These are phyloP conservation scores for Ustilago bromivora DNA, from an alignment of 1,284 basidiomycete species.

Conservation along the genomic window DNA sequence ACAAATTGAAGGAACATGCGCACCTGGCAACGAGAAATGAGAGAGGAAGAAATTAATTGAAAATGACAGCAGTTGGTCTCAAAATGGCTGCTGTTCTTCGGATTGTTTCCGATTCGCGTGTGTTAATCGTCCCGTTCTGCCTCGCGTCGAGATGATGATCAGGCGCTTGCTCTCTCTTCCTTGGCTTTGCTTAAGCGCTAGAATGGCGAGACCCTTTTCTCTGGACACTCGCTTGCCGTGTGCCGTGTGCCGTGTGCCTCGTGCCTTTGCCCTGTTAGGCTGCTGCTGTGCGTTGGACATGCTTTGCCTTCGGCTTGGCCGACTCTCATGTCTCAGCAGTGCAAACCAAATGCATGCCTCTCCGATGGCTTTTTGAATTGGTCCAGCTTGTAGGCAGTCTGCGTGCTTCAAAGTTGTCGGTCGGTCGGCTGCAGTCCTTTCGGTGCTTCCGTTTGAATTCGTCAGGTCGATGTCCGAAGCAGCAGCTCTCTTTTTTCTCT, in stretches of 20 bases:
- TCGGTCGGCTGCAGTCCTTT: constrained; percentile 11
- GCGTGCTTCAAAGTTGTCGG: background rate
- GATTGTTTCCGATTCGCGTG: constrained; percentile 5
- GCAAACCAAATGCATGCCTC: constrained; percentile 16
- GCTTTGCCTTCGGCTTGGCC: constrained; percentile 4
- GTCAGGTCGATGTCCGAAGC: constrained; percentile 14
- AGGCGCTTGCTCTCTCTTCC: no score
- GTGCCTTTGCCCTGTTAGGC: background rate
- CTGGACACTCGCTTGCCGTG: background rate
- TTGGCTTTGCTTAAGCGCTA: constrained; percentile 7
- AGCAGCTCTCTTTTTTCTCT: background rate
- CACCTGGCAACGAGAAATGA: background rate
- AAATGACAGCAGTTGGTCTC: constrained; percentile 7
- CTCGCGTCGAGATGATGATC: background rate
- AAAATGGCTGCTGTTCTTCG: constrained; percentile 2
- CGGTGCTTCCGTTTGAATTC: background rate
- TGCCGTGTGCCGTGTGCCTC: background rate
- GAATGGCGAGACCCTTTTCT: constrained; percentile 1
- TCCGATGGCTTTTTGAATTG: constrained; percentile 6
- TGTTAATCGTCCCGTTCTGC: background rate
- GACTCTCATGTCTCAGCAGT: background rate
- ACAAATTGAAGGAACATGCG: background rate
- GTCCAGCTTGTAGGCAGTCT: background rate
- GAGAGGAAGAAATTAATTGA: background rate
- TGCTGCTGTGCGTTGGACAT: constrained; percentile 5